These are phyloP conservation scores for Aphanomyces cochlioides DNA, from an alignment of 352 stramenopile species.

Conservation along the genomic window DNA sequence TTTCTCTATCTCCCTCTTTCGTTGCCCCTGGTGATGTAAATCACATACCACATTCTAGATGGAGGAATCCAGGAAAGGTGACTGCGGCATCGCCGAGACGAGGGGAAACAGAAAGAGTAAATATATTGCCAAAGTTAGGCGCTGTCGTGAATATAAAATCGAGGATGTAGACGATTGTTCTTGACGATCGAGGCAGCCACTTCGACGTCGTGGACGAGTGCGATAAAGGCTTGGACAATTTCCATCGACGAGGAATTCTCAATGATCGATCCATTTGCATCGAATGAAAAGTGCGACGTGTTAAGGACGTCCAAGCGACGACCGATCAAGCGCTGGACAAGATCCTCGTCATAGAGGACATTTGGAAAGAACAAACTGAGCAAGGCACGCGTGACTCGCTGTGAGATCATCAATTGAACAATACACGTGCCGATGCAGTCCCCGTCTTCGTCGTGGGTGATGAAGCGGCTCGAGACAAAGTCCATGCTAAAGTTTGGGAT, in stretches of 20 bases:
- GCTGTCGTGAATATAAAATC: neutral
- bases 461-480: conserved; percentile 1
- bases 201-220: conserved; percentile 11
- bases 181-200: conserved; percentile 2
- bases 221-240: conserved; percentile 4
- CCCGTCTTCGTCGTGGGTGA: conserved; percentile 11
- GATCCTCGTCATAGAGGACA: conserved; percentile 14
- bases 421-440: neutral
- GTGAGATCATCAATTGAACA: neutral
- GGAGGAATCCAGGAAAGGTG: no score
- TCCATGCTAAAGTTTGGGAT: conserved; percentile 14
- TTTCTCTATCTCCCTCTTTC: no score
- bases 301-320: neutral
- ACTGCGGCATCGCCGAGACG: no score
- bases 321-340: conserved; percentile 24
- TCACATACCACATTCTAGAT: no score
- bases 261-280: neutral
- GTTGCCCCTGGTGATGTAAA: no score
- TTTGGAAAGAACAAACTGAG: conserved; percentile 14
- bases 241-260: conserved; percentile 11
- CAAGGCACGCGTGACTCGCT: conserved; percentile 16
- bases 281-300: conserved; percentile 21
- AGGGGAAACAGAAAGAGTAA: no score
- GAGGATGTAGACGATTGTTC: conserved; percentile 9
- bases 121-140: neutral